Conservation (phyloP, 148 eudicot species). For the Pharnaceum exiguum region DNA sequence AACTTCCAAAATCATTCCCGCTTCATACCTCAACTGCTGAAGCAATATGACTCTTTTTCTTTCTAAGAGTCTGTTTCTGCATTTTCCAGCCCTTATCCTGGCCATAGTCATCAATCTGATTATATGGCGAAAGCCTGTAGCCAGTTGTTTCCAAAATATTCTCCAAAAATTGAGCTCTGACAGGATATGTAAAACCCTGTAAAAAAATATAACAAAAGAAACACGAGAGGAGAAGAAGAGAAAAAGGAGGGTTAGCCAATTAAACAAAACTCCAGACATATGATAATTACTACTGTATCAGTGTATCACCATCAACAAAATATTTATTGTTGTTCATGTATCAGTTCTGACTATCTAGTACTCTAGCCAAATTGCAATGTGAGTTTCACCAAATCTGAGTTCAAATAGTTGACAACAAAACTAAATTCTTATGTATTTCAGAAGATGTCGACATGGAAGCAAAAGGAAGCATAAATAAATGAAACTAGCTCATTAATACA, state of each 20-base stretch:
- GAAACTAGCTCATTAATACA: too few relatives aligned
- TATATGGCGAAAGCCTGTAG: slow-evolving; percentile 68
- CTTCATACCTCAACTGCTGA: slow-evolving; percentile 86
- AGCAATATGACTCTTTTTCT: slow-evolving; percentile 91
- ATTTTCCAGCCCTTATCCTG: slow-evolving; percentile 94
- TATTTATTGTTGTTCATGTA: too few relatives aligned
- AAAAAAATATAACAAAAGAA: slow-evolving; percentile 8
- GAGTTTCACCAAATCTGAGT: too few relatives aligned
- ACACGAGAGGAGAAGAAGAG: neutral
- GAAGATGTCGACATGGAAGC: too few relatives aligned
- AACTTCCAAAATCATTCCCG: neutral
- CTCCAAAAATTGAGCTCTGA: slow-evolving; percentile 84
- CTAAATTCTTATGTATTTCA: too few relatives aligned
- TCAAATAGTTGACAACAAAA: too few relatives aligned
- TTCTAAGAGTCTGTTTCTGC: slow-evolving; percentile 82
- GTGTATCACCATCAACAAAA: too few relatives aligned
- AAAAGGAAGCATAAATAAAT: too few relatives aligned
- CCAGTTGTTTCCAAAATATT: slow-evolving; percentile 78
- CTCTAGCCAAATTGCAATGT: too few relatives aligned
- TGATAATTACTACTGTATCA: too few relatives aligned
- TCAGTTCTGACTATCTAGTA: too few relatives aligned
- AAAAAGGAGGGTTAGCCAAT: neutral
- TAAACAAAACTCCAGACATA: neutral
- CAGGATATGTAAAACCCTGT: slow-evolving; percentile 97
- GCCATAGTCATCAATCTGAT: slow-evolving; percentile 97